A percentile compares a stretch with the other conserved stretches of the same genome.
Evolutionary conservation across 129 eudicot genomes (phyloP).

Genomic region (Escallonia rubra): DNA sequence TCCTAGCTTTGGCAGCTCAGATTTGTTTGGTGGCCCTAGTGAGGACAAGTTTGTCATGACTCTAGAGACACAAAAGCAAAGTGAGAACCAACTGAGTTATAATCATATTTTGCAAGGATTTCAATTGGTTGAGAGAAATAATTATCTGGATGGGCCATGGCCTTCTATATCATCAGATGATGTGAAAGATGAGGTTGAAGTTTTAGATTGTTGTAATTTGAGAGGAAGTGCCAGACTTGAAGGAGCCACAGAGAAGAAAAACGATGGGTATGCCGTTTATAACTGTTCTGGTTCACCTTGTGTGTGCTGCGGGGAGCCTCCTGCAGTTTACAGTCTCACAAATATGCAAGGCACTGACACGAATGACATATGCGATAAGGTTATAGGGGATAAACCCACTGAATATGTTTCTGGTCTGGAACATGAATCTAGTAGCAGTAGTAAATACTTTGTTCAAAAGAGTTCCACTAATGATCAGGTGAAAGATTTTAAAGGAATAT

Average conservation of each 20-base stretch:
- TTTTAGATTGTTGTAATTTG: conserved; percentile 36
- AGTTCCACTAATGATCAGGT: conserved; percentile 13
- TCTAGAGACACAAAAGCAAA: conserved; percentile 32
- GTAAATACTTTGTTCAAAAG: conserved; percentile 1
- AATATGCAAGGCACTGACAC: conserved; percentile 20
- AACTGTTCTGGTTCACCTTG: conserved; percentile 11
- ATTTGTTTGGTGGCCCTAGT: conserved; percentile 51
- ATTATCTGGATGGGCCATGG: conserved; percentile 34
- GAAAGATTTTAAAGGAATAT: conserved; percentile 24
- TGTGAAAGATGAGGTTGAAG: conserved; percentile 33
- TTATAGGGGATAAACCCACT: conserved; percentile 9
- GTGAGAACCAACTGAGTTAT: conserved; percentile 19
- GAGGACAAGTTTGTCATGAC: conserved; percentile 83
- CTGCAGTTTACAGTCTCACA: neutral
- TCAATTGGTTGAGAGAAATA: conserved; percentile 24
- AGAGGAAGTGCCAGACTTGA: conserved; percentile 7
- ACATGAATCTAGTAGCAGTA: conserved; percentile 9
- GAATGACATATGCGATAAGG: conserved; percentile 10
- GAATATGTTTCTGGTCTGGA: conserved; percentile 19
- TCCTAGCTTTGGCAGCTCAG: conserved; percentile 39
- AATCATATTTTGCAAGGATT: conserved; percentile 29
- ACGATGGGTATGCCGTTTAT: conserved; percentile 5
- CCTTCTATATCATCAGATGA: conserved; percentile 29
- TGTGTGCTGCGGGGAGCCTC: conserved; percentile 8
- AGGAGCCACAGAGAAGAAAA: conserved; percentile 4